Base-by-base conservation (phyloP, 2,329 filamentous ascomycete species). In the Acarospora socialis region DNA sequence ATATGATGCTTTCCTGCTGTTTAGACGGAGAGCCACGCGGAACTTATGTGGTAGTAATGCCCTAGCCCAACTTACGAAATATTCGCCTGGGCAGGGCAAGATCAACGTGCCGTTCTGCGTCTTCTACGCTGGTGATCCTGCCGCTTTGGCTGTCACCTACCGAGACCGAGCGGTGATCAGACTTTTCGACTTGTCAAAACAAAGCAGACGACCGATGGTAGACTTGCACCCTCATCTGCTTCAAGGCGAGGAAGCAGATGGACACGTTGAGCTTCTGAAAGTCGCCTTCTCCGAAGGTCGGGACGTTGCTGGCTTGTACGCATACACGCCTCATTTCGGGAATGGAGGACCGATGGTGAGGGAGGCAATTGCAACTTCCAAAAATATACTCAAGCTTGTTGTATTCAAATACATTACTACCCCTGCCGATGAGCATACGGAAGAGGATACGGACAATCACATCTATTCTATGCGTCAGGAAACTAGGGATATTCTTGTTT, bases 331-430 rank as follows among this genome's bases (percentile, higher is more conserved):
- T 15, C 13, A 24, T 17, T 3, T 5, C 13, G 7, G 15, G 8
- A 26, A 8, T 32, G 10, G 22, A 9, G n/a, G 5, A 5, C 8
- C 30, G 8, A 6, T 14, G 10, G 29, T 10, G n/a, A n/a, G 22
- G 3, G 21, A 19, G 7, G 14, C 18, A 18, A 19, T 22, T 3
- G 33, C 16, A 19, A 30, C 12, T 16, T 13, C 9, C 5, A 15
- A 18, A 21, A 19, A 15, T 34, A 39, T 22, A 20, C 19, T 31
- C 7, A 36, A 30, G 25, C 28, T 41, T 5, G 36, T 36, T 18
- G 35, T 34, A n/a, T 41, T 41, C 14, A 38, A 38, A 28, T 41
- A 39, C 22, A n/a, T n/a, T n/a, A n/a, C n/a, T n/a, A n/a, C n/a
- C n/a, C n/a, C n/a, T n/a, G n/a, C n/a, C n/a, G n/a, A n/a, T n/a